Evolutionary conservation across 2,329 filamentous ascomycete genomes (phyloP).

Genomic region (Drechslera avenae): DNA sequence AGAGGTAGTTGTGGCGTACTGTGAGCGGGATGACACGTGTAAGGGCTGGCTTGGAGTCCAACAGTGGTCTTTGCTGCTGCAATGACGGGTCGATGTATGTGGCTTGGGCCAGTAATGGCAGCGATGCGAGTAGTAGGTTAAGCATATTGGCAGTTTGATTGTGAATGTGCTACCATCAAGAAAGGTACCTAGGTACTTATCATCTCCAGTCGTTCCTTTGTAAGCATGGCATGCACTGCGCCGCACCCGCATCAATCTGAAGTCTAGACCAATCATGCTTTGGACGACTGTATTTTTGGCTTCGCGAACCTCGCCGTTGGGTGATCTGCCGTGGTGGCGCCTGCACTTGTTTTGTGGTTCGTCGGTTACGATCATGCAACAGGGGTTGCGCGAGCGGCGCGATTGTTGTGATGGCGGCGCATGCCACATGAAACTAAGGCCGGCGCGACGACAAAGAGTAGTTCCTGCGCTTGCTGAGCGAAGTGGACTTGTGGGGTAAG

Average conservation of each 20-base stretch:
- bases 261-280: background rate
- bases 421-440: conserved; percentile 7
- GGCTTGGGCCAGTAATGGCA: background rate
- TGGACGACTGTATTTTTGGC: conserved; percentile 5
- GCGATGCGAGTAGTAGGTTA: background rate
- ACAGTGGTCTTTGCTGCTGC: conserved; percentile 12
- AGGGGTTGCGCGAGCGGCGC: conserved; percentile 9
- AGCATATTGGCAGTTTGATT: conserved; percentile 1
- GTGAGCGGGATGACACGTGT: background rate
- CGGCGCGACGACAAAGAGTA: background rate
- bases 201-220: background rate
- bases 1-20: background rate
- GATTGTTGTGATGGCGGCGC: conserved; percentile 1
- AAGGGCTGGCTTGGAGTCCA: background rate
- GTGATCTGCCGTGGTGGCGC: conserved; percentile 8
- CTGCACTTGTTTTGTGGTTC: conserved; percentile 14
- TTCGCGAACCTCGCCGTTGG: conserved; percentile 2
- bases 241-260: background rate
- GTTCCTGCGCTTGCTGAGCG: background rate
- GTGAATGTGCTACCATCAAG: background rate
- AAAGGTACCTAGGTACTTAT: background rate
- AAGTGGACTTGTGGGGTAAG: background rate
- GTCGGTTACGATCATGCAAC: conserved; percentile 1
- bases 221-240: background rate
- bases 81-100: conserved; percentile 8